These are phyloP conservation scores for Ustilago sp. DNA, from an alignment of 1,284 basidiomycete genomes.

Conservation along the genomic window DNA sequence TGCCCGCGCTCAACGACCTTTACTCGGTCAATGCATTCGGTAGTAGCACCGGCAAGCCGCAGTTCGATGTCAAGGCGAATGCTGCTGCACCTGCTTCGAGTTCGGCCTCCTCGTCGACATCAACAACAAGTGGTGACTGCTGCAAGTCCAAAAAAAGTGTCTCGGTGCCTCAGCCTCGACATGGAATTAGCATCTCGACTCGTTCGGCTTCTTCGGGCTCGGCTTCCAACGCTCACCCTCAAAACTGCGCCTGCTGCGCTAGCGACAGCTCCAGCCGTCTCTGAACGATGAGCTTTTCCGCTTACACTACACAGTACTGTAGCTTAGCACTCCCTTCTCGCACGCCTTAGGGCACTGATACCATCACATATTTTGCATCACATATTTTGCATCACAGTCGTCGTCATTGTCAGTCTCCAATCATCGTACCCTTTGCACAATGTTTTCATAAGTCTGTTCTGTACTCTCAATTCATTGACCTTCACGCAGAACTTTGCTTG, in stretches of 20 bases:
- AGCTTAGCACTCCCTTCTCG: neutral
- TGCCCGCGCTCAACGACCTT: conserved; percentile 75
- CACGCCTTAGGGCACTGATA: neutral
- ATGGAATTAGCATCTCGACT: conserved; percentile 35
- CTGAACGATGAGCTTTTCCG: neutral
- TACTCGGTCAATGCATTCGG: conserved; percentile 39
- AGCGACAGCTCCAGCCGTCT: conserved; percentile 37
- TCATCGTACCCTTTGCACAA: neutral
- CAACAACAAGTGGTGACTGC: conserved; percentile 18
- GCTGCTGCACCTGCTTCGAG: conserved; percentile 28
- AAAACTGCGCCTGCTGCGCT: conserved; percentile 41
- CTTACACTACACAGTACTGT: neutral
- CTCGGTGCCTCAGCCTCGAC: conserved; percentile 28
- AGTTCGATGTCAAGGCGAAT: conserved; percentile 19
- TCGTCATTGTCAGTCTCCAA: neutral
- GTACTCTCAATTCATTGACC: neutral
- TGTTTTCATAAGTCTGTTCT: neutral
- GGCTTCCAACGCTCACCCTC: conserved; percentile 16
- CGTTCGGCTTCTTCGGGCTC: conserved; percentile 13
- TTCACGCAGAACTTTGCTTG: neutral
- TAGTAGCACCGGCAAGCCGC: conserved; percentile 26
- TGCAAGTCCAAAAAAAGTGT: conserved; percentile 25
- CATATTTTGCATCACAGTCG: conserved; percentile 2
- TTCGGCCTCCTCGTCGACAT: conserved; percentile 3
- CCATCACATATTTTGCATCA: conserved; percentile 7